These are phyloP conservation scores for Pythium aphanidermatum DNA, from an alignment of 352 stramenopile species.

Conservation along the genomic window DNA sequence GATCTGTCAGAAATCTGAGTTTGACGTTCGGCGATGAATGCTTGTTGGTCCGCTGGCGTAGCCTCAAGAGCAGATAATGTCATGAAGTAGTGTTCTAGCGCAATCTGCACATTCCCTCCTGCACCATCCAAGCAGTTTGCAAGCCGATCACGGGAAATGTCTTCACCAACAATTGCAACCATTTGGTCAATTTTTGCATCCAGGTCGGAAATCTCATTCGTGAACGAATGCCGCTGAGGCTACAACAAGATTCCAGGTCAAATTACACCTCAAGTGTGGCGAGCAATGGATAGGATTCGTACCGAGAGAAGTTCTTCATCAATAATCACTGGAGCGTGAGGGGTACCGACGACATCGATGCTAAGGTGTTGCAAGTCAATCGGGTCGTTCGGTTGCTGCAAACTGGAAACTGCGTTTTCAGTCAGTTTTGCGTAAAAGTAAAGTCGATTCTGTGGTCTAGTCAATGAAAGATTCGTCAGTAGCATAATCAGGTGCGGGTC, in stretches of 20 bases:
- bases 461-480: background rate
- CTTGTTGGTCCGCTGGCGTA: background rate
- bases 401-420: conserved; percentile 61
- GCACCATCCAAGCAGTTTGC: conserved; percentile 75
- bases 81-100: conserved; percentile 89
- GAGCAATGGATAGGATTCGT: no score
- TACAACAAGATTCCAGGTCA: no score
- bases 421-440: conserved; percentile 83
- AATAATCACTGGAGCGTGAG: conserved; percentile 4
- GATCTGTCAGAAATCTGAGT: no score
- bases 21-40: no score
- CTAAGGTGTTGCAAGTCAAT: conserved; percentile 58
- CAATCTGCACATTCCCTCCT: conserved; percentile 75
- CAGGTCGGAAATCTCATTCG: conserved; percentile 57
- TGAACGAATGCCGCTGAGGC: conserved; percentile 38
- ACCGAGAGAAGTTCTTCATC: conserved; percentile 19
- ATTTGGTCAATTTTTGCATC: conserved; percentile 85
- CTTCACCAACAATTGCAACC: conserved; percentile 63
- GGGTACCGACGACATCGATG: conserved; percentile 57
- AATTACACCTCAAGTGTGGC: no score
- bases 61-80: conserved; percentile 43
- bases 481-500: no score
- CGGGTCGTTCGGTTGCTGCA: conserved; percentile 46
- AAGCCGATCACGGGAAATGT: conserved; percentile 65
- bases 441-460: conserved; percentile 50